phyloP scores from a whole-genome alignment of 148 eudicot genomes.

The Persicaria maculosa region DNA sequence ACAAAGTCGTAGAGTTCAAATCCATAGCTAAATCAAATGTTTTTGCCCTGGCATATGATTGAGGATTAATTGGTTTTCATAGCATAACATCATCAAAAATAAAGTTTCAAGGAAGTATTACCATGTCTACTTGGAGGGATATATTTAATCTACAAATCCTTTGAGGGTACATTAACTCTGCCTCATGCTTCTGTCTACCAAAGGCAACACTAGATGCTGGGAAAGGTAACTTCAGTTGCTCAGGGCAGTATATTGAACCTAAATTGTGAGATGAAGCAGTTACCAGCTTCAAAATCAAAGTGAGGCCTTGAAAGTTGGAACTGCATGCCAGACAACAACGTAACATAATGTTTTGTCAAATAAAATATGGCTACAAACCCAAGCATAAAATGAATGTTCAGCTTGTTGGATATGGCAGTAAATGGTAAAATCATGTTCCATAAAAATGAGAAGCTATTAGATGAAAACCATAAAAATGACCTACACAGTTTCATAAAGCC shows the following conservation, averaged over 20 bases:
- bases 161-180: conserved; percentile 83
- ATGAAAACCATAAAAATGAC: background rate
- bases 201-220: conserved; percentile 39
- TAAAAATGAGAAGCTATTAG: background rate
- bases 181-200: conserved; percentile 89
- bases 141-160: conserved; percentile 83
- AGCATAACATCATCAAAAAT: background rate
- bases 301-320: conserved; percentile 97
- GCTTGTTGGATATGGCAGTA: background rate
- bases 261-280: conserved; percentile 88
- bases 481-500: background rate
- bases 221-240: conserved; percentile 54
- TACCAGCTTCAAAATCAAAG: conserved; percentile 82
- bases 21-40: too few species aligned
- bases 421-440: background rate
- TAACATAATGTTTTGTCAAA: background rate
- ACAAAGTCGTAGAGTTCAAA: too few species aligned
- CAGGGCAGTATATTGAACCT: conserved; percentile 71
- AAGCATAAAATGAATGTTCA: background rate
- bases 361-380: background rate
- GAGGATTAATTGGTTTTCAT: background rate
- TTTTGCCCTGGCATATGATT: too few species aligned
- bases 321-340: conserved; percentile 25
- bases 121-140: conserved; percentile 70
- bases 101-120: conserved; percentile 34